Evolutionary conservation across 257 asterid genomes (phyloP).

Genomic region (Sherardia arvensis): DNA sequence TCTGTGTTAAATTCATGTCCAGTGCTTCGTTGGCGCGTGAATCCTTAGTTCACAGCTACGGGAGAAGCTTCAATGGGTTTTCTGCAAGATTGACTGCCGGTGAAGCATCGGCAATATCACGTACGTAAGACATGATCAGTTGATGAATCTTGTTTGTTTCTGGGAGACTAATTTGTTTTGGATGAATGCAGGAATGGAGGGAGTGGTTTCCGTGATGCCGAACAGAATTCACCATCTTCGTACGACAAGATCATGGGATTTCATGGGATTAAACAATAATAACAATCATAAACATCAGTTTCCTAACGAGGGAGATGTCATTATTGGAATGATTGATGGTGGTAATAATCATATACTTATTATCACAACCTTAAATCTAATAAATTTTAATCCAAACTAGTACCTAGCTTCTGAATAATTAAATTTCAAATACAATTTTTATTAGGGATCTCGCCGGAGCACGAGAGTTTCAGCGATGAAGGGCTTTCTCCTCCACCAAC

Average conservation of each 20-base stretch:
- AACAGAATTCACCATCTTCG: constrained; percentile 24
- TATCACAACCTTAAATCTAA: not conserved
- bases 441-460: constrained; percentile 51
- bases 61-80: constrained; percentile 53
- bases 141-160: too few species aligned
- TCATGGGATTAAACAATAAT: constrained; percentile 21
- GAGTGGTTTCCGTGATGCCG: constrained; percentile 39
- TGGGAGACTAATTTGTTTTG: too few species aligned
- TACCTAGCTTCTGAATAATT: too few species aligned
- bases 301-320: constrained; percentile 23
- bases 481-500: constrained; percentile 43
- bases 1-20: too few species aligned
- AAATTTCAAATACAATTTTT: not conserved
- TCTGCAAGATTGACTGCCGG: constrained; percentile 39
- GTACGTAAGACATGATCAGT: too few species aligned
- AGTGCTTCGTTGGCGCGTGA: constrained; percentile 3
- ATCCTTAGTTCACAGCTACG: constrained; percentile 38
- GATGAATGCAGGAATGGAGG: constrained; percentile 30
- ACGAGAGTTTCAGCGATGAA: constrained; percentile 45
- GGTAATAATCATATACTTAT: constrained; percentile 1
- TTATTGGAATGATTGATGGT: constrained; percentile 38
- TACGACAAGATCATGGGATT: constrained; percentile 54
- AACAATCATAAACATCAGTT: constrained; percentile 20
- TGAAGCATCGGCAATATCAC: too few species aligned
- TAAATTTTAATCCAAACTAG: too few species aligned